Conservation (phyloP, 1,284 basidiomycete species). For the Phylloporus sp. region DNA sequence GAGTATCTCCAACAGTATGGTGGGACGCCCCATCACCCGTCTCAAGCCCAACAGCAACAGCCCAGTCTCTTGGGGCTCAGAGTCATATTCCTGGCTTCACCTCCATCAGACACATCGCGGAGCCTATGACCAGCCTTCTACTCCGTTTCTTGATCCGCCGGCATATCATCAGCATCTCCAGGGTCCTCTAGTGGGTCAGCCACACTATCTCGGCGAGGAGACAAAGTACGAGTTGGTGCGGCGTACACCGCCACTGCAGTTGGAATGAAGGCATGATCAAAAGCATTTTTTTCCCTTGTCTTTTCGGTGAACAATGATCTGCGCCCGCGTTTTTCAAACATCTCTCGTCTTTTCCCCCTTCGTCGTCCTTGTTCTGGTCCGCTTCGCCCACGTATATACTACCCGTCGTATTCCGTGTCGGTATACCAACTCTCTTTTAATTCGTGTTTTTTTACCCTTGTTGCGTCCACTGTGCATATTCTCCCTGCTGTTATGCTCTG, state of each 20-base stretch:
- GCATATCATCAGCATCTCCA: slow-evolving; percentile 37
- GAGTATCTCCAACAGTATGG: slow-evolving; percentile 42
- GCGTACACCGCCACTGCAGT: slow-evolving; percentile 42
- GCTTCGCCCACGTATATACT: neutral
- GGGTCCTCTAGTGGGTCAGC: slow-evolving; percentile 40
- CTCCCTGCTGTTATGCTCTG: neutral
- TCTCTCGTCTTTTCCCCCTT: too few species aligned
- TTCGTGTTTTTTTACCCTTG: neutral
- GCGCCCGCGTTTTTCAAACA: too few species aligned
- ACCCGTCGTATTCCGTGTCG: neutral
- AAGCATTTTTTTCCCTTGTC: neutral
- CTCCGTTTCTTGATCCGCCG: slow-evolving; percentile 34
- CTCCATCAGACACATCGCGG: slow-evolving; percentile 45
- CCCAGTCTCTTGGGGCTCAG: slow-evolving; percentile 34
- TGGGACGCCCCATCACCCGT: slow-evolving; percentile 38
- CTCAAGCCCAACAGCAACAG: slow-evolving; percentile 31
- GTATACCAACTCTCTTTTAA: neutral
- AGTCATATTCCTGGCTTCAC: slow-evolving; percentile 41
- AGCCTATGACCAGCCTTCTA: slow-evolving; percentile 35
- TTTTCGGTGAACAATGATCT: neutral
- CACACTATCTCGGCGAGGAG: slow-evolving; percentile 43
- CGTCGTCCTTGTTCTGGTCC: too few species aligned
- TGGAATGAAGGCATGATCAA: slow-evolving; percentile 42
- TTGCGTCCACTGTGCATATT: neutral
- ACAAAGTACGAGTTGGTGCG: slow-evolving; percentile 43